phyloP scores from a whole-genome alignment of 352 stramenopile genomes.

The Phytophthora rubi region DNA sequence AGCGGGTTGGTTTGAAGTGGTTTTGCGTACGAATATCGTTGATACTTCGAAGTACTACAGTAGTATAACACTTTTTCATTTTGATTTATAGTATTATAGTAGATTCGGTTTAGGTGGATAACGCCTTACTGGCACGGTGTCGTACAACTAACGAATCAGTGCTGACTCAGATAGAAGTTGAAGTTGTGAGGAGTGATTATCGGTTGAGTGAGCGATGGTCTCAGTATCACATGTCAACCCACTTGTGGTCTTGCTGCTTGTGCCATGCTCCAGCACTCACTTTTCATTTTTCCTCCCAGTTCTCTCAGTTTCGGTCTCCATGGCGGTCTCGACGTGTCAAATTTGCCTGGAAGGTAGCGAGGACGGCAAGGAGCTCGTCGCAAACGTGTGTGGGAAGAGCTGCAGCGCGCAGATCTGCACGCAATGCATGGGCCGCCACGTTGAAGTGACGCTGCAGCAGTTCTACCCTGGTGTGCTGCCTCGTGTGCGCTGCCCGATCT shows the following conservation, averaged over 20 bases:
- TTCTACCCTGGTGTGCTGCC: constrained; percentile 44
- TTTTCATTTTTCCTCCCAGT: background rate
- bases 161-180: background rate
- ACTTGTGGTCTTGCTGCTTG: too few species aligned
- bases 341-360: constrained; percentile 43
- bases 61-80: background rate
- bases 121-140: too few species aligned
- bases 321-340: constrained; percentile 36
- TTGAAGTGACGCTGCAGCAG: constrained; percentile 33
- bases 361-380: constrained; percentile 2
- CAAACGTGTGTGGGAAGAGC: constrained; percentile 21
- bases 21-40: too few species aligned
- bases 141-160: too few species aligned
- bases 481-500: constrained; percentile 40
- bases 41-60: background rate
- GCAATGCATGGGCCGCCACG: constrained; percentile 29
- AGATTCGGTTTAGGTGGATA: too few species aligned
- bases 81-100: too few species aligned
- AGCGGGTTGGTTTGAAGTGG: background rate
- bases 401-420: constrained; percentile 33
- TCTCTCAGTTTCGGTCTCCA: background rate
- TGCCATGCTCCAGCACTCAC: background rate
- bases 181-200: background rate
- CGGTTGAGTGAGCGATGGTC: background rate
- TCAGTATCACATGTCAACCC: background rate